A percentile compares a stretch with the other conserved stretches of the same genome.
Evolutionary conservation across 371 early-diverging fungal species (phyloP).

Genomic region (Lichtheimia hyalospora): DNA sequence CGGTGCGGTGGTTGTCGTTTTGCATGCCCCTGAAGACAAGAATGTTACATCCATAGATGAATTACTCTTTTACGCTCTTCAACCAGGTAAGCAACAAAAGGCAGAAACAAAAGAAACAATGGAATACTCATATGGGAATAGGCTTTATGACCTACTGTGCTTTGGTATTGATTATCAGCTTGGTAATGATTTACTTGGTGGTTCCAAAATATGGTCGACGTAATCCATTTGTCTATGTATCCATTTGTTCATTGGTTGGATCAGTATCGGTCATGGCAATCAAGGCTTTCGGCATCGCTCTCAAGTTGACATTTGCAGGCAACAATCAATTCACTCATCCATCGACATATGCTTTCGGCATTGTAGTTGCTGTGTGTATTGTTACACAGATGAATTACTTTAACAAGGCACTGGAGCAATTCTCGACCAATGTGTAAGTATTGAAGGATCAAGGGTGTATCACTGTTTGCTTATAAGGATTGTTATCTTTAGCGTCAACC

Average conservation of each 20-base stretch:
- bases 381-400: slow-evolving; percentile 95
- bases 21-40: slow-evolving; percentile 88
- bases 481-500: slow-evolving; percentile 72
- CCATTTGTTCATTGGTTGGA: slow-evolving; percentile 88
- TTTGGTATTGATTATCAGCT: slow-evolving; percentile 57
- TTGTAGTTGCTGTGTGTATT: slow-evolving; percentile 80
- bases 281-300: slow-evolving; percentile 90
- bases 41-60: slow-evolving; percentile 64
- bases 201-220: slow-evolving; percentile 79
- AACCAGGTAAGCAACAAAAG: slow-evolving; percentile 47
- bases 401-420: slow-evolving; percentile 91
- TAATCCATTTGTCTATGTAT: slow-evolving; percentile 82
- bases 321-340: slow-evolving; percentile 86
- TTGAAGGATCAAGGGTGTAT: neutral
- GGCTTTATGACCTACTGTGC: slow-evolving; percentile 81
- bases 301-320: slow-evolving; percentile 89
- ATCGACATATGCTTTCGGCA: slow-evolving; percentile 83
- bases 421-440: slow-evolving; percentile 80
- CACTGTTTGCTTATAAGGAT: too few species aligned
- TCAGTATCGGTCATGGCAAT: slow-evolving; percentile 89
- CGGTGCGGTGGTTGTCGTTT: slow-evolving; percentile 84
- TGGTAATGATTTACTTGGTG: slow-evolving; percentile 78
- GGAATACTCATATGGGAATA: slow-evolving; percentile 12
- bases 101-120: neutral
- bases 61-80: slow-evolving; percentile 72